A percentile compares a stretch with the other conserved stretches of the same genome.
Evolutionary conservation across 371 early-diverging fungal species (phyloP).

Genomic region (Mucor velutinosus): DNA sequence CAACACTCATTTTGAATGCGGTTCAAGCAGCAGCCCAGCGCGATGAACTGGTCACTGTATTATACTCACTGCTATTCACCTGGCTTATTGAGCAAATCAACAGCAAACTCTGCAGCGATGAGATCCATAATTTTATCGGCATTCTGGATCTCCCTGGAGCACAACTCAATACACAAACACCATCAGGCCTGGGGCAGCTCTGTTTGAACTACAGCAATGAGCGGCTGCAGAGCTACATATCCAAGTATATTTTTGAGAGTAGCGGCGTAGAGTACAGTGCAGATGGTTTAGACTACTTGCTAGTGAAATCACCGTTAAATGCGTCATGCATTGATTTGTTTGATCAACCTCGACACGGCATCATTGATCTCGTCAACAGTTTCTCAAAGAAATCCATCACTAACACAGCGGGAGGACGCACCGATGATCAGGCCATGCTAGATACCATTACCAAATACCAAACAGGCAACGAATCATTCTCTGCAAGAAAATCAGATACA

Average conservation of each 20-base stretch:
- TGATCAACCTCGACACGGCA: conserved; percentile 52
- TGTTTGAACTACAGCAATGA: conserved; percentile 86
- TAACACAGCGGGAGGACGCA: neutral
- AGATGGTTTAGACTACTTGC: conserved; percentile 60
- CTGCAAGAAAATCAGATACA: conserved; percentile 33
- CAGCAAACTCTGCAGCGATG: conserved; percentile 69
- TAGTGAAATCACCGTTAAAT: conserved; percentile 48
- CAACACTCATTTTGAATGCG: conserved; percentile 81
- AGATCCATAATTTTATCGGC: conserved; percentile 71
- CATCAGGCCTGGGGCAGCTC: conserved; percentile 44
- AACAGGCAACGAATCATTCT: conserved; percentile 48
- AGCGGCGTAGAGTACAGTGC: conserved; percentile 49
- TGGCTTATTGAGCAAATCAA: conserved; percentile 94
- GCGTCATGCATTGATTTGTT: conserved; percentile 56
- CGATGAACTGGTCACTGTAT: conserved; percentile 72
- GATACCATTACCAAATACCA: conserved; percentile 45
- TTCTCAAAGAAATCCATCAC: conserved; percentile 6
- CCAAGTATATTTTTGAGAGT: conserved; percentile 66
- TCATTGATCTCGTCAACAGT: conserved; percentile 8
- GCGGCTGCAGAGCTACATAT: conserved; percentile 70
- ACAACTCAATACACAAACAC: neutral
- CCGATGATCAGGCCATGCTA: conserved; percentile 44
- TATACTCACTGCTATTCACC: conserved; percentile 84
- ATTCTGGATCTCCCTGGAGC: conserved; percentile 65
- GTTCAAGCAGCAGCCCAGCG: conserved; percentile 75